Conservation (phyloP, 805 yeast species). For the Lipomyces kockii region DNA sequence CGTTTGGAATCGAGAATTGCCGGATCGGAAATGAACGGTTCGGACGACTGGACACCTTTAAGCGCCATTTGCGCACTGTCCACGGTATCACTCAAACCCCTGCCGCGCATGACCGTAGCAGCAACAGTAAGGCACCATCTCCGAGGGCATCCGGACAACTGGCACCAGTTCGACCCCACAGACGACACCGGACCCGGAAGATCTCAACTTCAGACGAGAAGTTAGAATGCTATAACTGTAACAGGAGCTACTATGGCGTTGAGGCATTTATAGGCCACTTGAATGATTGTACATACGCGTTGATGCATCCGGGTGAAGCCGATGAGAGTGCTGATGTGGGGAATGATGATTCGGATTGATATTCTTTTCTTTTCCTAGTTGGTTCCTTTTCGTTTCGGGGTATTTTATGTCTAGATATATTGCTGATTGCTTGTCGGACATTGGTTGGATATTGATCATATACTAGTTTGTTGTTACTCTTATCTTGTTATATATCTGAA, state of each 20-base stretch:
- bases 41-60: constrained; percentile 32
- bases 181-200: constrained; percentile 14
- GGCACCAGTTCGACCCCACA: neutral
- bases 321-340: constrained; percentile 6
- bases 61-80: constrained; percentile 31
- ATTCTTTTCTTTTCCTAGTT: too few relatives aligned
- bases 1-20: constrained; percentile 24
- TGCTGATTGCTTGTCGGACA: too few relatives aligned
- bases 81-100: constrained; percentile 12
- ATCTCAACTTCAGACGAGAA: constrained; percentile 10
- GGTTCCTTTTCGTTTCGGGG: too few relatives aligned
- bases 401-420: too few relatives aligned
- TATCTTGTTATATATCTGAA: too few relatives aligned
- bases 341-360: neutral
- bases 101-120: neutral
- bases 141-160: neutral
- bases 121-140: neutral
- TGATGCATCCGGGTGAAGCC: constrained; percentile 31
- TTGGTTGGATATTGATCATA: too few relatives aligned
- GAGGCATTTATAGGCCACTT: constrained; percentile 25
- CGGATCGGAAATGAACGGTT: constrained; percentile 26
- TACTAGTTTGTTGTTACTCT: too few relatives aligned
- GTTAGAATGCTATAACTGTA: constrained; percentile 26
- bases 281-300: constrained; percentile 34
- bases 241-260: constrained; percentile 16